Conservation (phyloP, 805 yeast genomes). For the Metschnikowia borealis region DNA sequence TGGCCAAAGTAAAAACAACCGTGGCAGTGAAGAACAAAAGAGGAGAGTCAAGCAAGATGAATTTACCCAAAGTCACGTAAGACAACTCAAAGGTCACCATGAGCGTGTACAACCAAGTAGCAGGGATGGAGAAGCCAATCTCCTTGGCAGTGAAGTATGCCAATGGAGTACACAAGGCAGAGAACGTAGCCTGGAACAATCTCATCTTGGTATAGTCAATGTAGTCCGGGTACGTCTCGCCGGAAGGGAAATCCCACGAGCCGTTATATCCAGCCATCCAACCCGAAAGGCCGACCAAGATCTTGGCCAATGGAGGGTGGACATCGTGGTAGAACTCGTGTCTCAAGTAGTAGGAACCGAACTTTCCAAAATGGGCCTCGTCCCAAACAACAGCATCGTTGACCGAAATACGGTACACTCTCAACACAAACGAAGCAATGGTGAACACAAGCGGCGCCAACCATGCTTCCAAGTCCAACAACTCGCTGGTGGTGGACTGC, state of each 20-base stretch:
- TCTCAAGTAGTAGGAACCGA: conserved; percentile 83
- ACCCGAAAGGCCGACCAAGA: conserved; percentile 86
- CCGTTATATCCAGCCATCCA: conserved; percentile 83
- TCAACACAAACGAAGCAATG: conserved; percentile 59
- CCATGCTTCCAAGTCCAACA: conserved; percentile 32
- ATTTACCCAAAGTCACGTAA: conserved; percentile 80
- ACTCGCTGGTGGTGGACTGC: conserved; percentile 17
- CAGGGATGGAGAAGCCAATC: conserved; percentile 64
- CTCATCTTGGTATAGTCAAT: conserved; percentile 65
- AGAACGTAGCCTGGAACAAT: conserved; percentile 63
- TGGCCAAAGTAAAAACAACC: conserved; percentile 68
- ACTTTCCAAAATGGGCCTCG: conserved; percentile 96
- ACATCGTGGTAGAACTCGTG: conserved; percentile 94
- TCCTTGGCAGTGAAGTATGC: conserved; percentile 52
- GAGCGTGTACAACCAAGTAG: conserved; percentile 74
- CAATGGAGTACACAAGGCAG: conserved; percentile 62
- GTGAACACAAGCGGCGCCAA: conserved; percentile 66
- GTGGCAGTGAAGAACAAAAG: conserved; percentile 82
- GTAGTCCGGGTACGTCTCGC: conserved; percentile 58
- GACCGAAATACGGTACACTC: conserved; percentile 71
- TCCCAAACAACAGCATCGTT: conserved; percentile 79
- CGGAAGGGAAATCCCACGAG: conserved; percentile 69
- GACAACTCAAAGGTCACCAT: conserved; percentile 82
- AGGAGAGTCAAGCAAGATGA: conserved; percentile 89
- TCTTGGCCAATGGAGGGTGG: conserved; percentile 95